These are phyloP conservation scores for Eucalyptus sideroxylon DNA, from an alignment of 345 rosid species.

Conservation along the genomic window DNA sequence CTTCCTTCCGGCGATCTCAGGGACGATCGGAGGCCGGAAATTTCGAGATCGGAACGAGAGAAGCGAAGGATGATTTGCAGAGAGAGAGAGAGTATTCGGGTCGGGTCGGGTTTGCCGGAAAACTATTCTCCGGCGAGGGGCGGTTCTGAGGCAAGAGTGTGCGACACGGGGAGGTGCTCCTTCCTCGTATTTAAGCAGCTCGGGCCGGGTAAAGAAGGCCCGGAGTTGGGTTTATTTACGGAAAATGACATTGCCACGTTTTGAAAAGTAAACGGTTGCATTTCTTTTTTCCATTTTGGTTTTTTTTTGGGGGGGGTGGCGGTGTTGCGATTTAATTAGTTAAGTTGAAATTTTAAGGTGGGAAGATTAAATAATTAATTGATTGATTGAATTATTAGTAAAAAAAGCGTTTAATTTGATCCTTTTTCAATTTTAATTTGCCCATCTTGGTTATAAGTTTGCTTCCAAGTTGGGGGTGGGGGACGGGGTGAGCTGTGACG, in stretches of 20 bases:
- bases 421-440: not conserved
- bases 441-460: not conserved
- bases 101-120: not conserved
- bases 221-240: not conserved
- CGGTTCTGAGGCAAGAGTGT: not conserved
- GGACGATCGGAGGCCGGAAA: not conserved
- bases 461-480: not conserved
- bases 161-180: not conserved
- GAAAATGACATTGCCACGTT: not conserved
- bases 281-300: not conserved
- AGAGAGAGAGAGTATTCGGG: not conserved
- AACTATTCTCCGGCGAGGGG: not conserved
- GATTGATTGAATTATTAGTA: too few species aligned
- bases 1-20: not conserved
- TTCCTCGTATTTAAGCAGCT: not conserved
- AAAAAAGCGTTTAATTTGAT: not conserved
- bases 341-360: not conserved
- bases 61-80: not conserved
- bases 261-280: conserved; percentile 7
- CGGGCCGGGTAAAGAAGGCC: not conserved
- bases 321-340: not conserved
- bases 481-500: not conserved
- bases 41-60: not conserved
- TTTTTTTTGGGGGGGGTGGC: not conserved
- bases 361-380: not conserved